Evolutionary conservation across 257 asterid genomes (phyloP), one percentile per base, ranked within the genome.

Genomic region (Capsicum pubescens): DNA sequence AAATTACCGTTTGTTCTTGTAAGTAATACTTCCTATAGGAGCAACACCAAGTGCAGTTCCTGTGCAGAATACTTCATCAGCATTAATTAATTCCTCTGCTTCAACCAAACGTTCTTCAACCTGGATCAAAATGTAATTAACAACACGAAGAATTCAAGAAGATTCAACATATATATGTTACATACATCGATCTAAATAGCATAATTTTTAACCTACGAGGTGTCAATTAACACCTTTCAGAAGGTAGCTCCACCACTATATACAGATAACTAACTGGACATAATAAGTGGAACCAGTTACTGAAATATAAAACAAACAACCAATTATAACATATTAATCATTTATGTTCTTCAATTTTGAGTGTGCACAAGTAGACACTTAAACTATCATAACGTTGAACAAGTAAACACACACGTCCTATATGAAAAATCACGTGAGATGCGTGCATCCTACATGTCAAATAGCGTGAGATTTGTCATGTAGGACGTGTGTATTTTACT

Each of bases 21-120:
- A 90, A 0, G 97, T 88, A 26, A 94, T 83, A 52, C 94, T 95
- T 68, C 98, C 99, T 46, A 94, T 95, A 0, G 93, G 89, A 42
- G 94, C 94, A 90, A 95, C 92, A 52, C 92, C 94, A 46, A 93
- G 97, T 15, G 99, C 99, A 26, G 99, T 95, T 82, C 99, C 99
- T 1, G 98, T 94, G 90, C 99, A 94, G 88, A 95, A 95, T 52
- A 94, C 95, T 90, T 95, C 97, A 17, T 95, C 97, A 2, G 97
- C 99, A 9, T 70, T 87, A 4, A 86, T 79, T 48, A 94, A 59
- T 86, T 95, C 98, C 14, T 95, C 95, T 2, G 91, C 90, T 14
- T 95, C 88, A 82, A 95, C 83, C 0, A 71, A 52, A 50, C 96
- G 92, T 82, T 95, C 98, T 80, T 92, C 94, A 11, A 94, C 95